A percentile compares a stretch with the other conserved stretches of the same genome.
Evolutionary conservation across 208 protist genomes (phyloP).

Genomic region (Crithidia mellificae): DNA sequence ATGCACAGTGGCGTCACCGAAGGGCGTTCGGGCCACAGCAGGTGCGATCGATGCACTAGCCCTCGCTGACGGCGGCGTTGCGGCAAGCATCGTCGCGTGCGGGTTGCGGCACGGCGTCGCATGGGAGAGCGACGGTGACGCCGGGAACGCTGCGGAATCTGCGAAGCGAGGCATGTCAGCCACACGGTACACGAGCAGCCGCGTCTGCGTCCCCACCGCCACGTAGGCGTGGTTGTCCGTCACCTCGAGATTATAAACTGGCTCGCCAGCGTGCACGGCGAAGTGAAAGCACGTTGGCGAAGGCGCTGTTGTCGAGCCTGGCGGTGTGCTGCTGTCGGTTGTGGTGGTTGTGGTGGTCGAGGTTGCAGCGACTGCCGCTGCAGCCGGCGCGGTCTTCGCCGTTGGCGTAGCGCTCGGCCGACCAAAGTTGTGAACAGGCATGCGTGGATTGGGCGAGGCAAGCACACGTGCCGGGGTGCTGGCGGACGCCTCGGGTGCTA

Average conservation of each 20-base stretch:
- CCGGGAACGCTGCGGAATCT: neutral
- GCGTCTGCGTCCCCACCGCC: constrained; percentile 29
- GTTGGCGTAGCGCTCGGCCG: neutral
- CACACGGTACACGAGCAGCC: constrained; percentile 28
- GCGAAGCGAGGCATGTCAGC: constrained; percentile 24
- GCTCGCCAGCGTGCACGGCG: constrained; percentile 19
- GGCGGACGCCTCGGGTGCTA: neutral
- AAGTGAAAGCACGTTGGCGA: constrained; percentile 28
- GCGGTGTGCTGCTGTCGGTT: no score
- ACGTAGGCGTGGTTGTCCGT: constrained; percentile 28
- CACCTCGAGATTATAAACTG: constrained; percentile 27
- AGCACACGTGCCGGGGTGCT: constrained; percentile 1
- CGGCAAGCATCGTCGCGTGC: neutral
- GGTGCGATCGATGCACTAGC: no score
- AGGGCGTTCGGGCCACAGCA: no score
- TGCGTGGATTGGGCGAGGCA: constrained; percentile 6
- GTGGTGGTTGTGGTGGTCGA: neutral
- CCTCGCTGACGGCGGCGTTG: no score
- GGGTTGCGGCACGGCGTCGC: neutral
- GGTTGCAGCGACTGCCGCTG: neutral
- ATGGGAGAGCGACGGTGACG: neutral
- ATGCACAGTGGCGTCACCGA: neutral
- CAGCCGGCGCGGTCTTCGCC: neutral
- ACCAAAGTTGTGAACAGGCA: constrained; percentile 21
- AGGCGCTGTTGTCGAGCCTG: no score